Conservation (phyloP, 1,284 basidiomycete species). For the Boletus albobrunnescens region DNA sequence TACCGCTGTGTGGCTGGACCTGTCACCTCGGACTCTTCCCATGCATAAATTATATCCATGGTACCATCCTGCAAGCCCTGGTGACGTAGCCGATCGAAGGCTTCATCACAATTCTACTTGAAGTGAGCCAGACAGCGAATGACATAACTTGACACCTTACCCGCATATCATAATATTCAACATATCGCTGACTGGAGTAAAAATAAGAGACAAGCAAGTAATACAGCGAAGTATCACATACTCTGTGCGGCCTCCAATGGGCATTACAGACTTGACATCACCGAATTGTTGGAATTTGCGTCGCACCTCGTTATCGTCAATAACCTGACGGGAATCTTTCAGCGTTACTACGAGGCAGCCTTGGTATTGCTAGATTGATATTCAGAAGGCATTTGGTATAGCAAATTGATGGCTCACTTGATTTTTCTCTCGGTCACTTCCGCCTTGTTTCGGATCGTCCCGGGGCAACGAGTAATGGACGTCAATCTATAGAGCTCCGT, state of each 20-base stretch:
- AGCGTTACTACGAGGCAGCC: constrained; percentile 82
- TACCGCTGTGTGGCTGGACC: constrained; percentile 38
- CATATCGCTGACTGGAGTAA: constrained; percentile 64
- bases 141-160: constrained; percentile 40
- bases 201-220: constrained; percentile 4
- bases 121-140: constrained; percentile 12
- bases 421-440: constrained; percentile 80
- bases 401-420: constrained; percentile 53
- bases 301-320: constrained; percentile 82
- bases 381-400: constrained; percentile 4
- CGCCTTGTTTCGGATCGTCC: constrained; percentile 71
- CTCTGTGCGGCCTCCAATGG: constrained; percentile 67
- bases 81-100: constrained; percentile 76
- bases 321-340: constrained; percentile 63
- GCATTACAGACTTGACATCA: constrained; percentile 78
- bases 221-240: constrained; percentile 36
- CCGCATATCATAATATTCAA: constrained; percentile 87
- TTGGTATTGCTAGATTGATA: constrained; percentile 53
- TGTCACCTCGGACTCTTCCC: constrained; percentile 58
- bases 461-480: constrained; percentile 95
- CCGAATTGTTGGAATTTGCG: constrained; percentile 84
- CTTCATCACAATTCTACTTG: constrained; percentile 65
- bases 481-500: constrained; percentile 66
- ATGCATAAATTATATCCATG: constrained; percentile 86
- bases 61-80: constrained; percentile 80